phyloP scores from a whole-genome alignment of 495 filamentous ascomycete genomes.

The Penicillium canescens region DNA sequence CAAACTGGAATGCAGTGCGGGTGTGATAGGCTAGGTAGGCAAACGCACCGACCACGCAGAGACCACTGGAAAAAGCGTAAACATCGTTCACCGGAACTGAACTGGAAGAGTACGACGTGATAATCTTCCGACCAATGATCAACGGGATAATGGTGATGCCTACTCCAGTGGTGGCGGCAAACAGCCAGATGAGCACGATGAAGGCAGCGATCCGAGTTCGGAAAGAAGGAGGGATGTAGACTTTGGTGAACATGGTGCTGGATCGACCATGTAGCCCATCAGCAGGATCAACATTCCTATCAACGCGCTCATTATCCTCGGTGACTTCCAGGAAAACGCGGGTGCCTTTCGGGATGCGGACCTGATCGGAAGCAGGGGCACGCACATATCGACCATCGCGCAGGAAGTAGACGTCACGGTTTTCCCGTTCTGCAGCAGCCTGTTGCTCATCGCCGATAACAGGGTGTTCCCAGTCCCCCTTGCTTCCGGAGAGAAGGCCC shows the following conservation, averaged over 20 bases:
- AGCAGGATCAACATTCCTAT: conserved; percentile 59
- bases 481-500: conserved; percentile 43
- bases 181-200: conserved; percentile 87
- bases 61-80: conserved; percentile 89
- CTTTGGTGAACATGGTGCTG: conserved; percentile 69
- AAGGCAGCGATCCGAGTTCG: conserved; percentile 77
- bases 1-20: conserved; percentile 38
- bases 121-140: conserved; percentile 75
- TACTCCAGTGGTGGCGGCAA: conserved; percentile 91
- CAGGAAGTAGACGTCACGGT: conserved; percentile 53
- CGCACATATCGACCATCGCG: conserved; percentile 84
- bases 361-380: conserved; percentile 87
- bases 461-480: conserved; percentile 51
- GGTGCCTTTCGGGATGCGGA: conserved; percentile 84
- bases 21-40: conserved; percentile 59
- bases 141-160: conserved; percentile 86
- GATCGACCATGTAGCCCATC: conserved; percentile 63
- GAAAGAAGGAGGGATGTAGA: conserved; percentile 91
- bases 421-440: conserved; percentile 30
- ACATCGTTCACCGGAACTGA: conserved; percentile 84
- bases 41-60: conserved; percentile 71
- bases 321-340: conserved; percentile 80
- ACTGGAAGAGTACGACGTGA: conserved; percentile 64
- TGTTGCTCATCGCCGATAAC: conserved; percentile 40
- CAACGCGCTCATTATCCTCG: conserved; percentile 64